Evolutionary conservation across 805 yeast genomes (phyloP), one percentile per base, ranked within the genome.

Genomic region (Candida nonsorbophila): DNA sequence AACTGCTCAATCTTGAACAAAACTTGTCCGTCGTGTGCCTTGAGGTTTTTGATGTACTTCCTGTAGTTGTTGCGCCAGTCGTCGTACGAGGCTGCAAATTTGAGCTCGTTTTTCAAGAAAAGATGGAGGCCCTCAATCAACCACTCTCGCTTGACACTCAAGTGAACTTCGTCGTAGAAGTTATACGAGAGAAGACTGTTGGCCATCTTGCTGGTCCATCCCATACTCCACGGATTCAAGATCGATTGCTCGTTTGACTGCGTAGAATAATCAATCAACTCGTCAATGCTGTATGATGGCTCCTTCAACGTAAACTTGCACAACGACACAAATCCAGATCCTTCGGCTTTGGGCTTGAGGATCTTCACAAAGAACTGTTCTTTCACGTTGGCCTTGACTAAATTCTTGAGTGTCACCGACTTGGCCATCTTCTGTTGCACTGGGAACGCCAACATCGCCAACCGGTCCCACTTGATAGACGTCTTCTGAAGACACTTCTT

Each of bases 1-100:
- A 59, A 64, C 14, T 56, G 55, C 32, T 64, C 71, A n/a, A 64
- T 39, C 36, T 49, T 42, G 16, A 63, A 52, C 9, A 64, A 44
- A 9, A 56, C 38, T 38, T 58, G 56, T 8, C 56, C 56, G 31
- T 63, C 69, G 4, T 42, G 42, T 7, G 34, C 43, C 24, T 44
- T 44, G 32, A 64, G 38, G 7, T 36, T 32, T 12, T 41, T 47
- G 17, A 61, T 46, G 22, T 43, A 43, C n/a, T 45, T 32, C 27
- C 49, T 51, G 39, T 52, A 57, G 29, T 53, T 49, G 29, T 49
- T 47, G 34, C 68, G 45, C 71, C 71, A 64, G 36, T 64, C 71
- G 7, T 44, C 31, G 23, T 37, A 46, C 34, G 58, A 60, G 18
- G 63, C 42, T 23, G 44, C 42, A 31, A 61, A 50, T 36, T 48